Percentiles rank a stretch among this genome's conserved stretches.
These are phyloP conservation scores for Solanum lignicaule DNA, from an alignment of 257 asterid genomes.

Conservation along the genomic window DNA sequence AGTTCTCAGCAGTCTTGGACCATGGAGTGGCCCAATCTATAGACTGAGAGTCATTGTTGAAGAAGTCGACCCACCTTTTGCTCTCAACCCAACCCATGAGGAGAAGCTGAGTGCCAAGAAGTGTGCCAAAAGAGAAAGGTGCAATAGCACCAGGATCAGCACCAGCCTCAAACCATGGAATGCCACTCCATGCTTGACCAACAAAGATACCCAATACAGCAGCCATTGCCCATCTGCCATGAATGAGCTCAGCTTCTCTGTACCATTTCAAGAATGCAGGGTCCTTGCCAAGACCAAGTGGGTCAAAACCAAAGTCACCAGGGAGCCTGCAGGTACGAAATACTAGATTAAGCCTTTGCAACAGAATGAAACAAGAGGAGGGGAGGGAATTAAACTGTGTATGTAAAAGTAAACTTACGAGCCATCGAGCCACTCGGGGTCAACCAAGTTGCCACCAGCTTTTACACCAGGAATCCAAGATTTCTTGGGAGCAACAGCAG, in stretches of 20 bases:
- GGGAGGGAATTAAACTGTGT: not conserved
- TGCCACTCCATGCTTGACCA: constrained; percentile 89
- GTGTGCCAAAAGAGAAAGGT: constrained; percentile 84
- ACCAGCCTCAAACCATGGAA: constrained; percentile 96
- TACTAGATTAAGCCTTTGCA: not conserved
- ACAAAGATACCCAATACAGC: constrained; percentile 91
- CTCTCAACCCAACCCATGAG: constrained; percentile 99
- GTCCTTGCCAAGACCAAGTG: constrained; percentile 88
- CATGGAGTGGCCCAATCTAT: constrained; percentile 98
- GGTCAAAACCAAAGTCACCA: constrained; percentile 95
- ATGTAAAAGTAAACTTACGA: constrained; percentile 50
- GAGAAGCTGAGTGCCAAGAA: constrained; percentile 83
- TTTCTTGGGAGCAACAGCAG: constrained; percentile 55
- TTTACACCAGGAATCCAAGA: constrained; percentile 90
- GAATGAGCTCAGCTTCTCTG: constrained; percentile 98
- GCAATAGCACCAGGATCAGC: constrained; percentile 94
- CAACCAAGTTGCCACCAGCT: constrained; percentile 55
- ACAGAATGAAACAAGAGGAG: not conserved
- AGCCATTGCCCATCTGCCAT: constrained; percentile 95
- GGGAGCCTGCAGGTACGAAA: constrained; percentile 47
- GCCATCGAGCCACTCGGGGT: constrained; percentile 99
- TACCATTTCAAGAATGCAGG: constrained; percentile 97
- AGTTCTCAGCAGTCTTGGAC: constrained; percentile 79
- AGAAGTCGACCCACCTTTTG: constrained; percentile 97
- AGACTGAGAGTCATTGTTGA: constrained; percentile 83